These are phyloP conservation scores for Nicotiana obtusifolia DNA, from an alignment of 257 asterid species.

Conservation along the genomic window DNA sequence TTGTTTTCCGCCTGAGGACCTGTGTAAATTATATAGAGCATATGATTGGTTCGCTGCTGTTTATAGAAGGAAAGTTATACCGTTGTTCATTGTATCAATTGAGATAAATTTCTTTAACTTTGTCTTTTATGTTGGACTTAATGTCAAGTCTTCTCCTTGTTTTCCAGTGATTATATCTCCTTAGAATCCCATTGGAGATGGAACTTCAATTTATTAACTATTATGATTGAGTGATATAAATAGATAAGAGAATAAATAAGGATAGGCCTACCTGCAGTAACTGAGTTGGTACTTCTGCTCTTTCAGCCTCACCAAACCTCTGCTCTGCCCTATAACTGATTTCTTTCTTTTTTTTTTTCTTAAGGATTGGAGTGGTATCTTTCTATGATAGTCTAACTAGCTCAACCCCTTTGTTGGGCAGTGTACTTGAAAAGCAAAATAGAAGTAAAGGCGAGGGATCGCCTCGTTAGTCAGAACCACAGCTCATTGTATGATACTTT, in stretches of 20 bases:
- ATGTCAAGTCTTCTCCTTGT: not conserved
- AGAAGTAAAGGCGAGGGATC: not conserved
- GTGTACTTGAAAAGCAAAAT: not conserved
- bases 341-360: too few species aligned
- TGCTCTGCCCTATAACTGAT: not conserved
- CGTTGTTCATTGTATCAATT: not conserved
- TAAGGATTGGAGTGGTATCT: not conserved
- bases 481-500: not conserved
- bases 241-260: not conserved
- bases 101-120: not conserved
- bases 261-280: not conserved
- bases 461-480: not conserved
- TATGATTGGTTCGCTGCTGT: not conserved
- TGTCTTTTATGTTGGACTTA: not conserved
- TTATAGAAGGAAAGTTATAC: not conserved
- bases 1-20: not conserved
- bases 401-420: not conserved
- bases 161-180: not conserved
- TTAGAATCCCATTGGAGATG: not conserved
- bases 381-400: not conserved
- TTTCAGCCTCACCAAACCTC: conserved; percentile 1
- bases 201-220: not conserved
- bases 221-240: not conserved
- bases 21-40: not conserved
- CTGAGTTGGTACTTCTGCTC: not conserved